Conservation (phyloP, 345 rosid species). For the Arabis alpina region DNA sequence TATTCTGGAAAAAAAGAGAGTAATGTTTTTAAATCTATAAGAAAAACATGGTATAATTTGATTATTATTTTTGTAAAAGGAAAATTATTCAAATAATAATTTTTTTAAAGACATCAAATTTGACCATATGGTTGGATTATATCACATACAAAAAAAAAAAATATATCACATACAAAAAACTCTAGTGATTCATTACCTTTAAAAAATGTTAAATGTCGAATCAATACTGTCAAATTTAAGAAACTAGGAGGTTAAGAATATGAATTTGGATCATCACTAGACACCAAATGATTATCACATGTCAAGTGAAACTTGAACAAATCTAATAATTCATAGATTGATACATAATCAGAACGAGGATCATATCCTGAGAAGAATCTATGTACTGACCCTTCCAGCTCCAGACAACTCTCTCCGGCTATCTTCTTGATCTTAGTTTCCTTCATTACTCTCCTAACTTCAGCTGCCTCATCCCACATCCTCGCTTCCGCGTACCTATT, state of each 20-base stretch:
- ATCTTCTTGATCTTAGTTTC: conserved; percentile 61
- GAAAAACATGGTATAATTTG: background rate
- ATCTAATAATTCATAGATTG: conserved; percentile 49
- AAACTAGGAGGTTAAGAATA: conserved; percentile 1
- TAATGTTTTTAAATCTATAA: too few species aligned
- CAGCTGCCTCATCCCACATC: conserved; percentile 80
- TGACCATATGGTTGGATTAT: background rate
- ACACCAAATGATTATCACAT: conserved; percentile 8
- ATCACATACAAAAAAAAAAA: too few species aligned
- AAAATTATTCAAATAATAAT: too few species aligned
- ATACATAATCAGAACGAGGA: conserved; percentile 41
- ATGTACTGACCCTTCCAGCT: conserved; percentile 57
- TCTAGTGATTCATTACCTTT: background rate
- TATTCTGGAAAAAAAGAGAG: background rate
- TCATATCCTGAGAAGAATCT: conserved; percentile 71
- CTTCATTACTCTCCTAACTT: conserved; percentile 62
- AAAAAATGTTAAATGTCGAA: conserved; percentile 1
- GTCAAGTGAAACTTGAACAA: conserved; percentile 56
- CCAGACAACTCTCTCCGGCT: conserved; percentile 73
- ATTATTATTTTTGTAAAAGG: background rate
- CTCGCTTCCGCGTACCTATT: conserved; percentile 78
- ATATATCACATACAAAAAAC: background rate
- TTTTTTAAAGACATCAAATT: background rate
- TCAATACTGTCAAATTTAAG: conserved; percentile 5
- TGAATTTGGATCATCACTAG: conserved; percentile 6